Conservation (phyloP, 768 basidiomycete species). For the Trametes cinnabarina region DNA sequence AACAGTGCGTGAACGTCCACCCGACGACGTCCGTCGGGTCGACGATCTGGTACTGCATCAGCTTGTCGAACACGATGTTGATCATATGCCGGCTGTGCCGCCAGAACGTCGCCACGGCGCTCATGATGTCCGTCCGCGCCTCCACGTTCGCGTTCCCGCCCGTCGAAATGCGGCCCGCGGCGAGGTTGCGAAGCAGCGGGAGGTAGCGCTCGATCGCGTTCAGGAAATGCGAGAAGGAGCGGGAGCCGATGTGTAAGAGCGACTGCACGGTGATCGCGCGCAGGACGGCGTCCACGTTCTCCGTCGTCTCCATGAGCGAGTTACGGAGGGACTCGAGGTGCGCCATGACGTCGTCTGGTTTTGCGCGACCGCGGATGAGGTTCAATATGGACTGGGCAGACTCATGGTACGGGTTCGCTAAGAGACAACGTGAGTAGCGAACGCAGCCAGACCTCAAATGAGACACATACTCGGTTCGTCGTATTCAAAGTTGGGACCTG, state of each 20-base stretch:
- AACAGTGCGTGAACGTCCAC: conserved; percentile 73
- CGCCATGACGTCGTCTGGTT: conserved; percentile 74
- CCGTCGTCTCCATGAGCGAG: conserved; percentile 58
- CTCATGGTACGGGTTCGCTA: conserved; percentile 78
- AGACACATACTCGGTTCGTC: conserved; percentile 65
- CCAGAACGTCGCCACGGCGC: conserved; percentile 78
- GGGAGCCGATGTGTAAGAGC: conserved; percentile 85
- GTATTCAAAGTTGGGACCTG: conserved; percentile 80
- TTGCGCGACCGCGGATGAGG: conserved; percentile 78
- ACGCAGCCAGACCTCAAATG: neutral
- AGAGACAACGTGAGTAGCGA: neutral
- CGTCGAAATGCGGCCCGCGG: conserved; percentile 41
- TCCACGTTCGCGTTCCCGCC: conserved; percentile 43
- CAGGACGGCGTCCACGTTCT: conserved; percentile 64
- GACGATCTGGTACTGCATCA: conserved; percentile 98
- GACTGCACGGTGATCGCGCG: conserved; percentile 85
- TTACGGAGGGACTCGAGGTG: conserved; percentile 71
- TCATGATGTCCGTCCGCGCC: conserved; percentile 69
- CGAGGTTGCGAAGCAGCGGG: conserved; percentile 64
- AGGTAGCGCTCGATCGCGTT: conserved; percentile 97
- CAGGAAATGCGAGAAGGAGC: conserved; percentile 96
- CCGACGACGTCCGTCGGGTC: conserved; percentile 88
- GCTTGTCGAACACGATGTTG: conserved; percentile 91
- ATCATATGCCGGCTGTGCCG: conserved; percentile 81
- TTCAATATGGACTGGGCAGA: conserved; percentile 74